Percentiles rank a stretch among this genome's conserved stretches.
Conservation (phyloP, 805 yeast species). For the Brettanomyces sp. region DNA sequence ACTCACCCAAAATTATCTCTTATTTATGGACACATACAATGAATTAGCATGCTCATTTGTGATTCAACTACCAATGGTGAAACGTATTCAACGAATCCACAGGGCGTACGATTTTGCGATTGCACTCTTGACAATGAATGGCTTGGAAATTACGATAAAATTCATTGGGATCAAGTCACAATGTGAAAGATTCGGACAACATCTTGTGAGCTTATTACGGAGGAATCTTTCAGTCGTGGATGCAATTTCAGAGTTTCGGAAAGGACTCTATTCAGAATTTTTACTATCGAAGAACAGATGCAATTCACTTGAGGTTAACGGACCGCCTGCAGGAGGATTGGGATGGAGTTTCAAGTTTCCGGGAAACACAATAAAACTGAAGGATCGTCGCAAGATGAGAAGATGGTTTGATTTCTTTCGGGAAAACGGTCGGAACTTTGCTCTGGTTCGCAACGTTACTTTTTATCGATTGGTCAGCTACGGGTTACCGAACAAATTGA, state of each 20-base stretch:
- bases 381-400: slow-evolving; percentile 80
- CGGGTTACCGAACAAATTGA: slow-evolving; percentile 85
- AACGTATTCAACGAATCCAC: slow-evolving; percentile 81
- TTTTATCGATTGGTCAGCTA: slow-evolving; percentile 80
- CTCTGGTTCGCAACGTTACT: slow-evolving; percentile 62
- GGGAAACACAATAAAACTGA: slow-evolving; percentile 68
- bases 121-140: slow-evolving; percentile 58
- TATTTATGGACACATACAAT: slow-evolving; percentile 67
- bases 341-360: slow-evolving; percentile 84
- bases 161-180: slow-evolving; percentile 72
- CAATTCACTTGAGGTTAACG: slow-evolving; percentile 31
- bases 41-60: slow-evolving; percentile 56
- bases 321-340: slow-evolving; percentile 72
- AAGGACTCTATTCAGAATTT: slow-evolving; percentile 78
- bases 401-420: slow-evolving; percentile 90
- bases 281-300: slow-evolving; percentile 51
- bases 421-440: slow-evolving; percentile 75
- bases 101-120: slow-evolving; percentile 71
- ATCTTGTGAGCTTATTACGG: slow-evolving; percentile 50
- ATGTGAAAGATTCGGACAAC: slow-evolving; percentile 72
- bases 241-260: slow-evolving; percentile 53
- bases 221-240: slow-evolving; percentile 56
- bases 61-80: slow-evolving; percentile 67
- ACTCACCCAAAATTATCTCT: slow-evolving; percentile 65
- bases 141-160: slow-evolving; percentile 53